A percentile compares a stretch with the other conserved stretches of the same genome.
Conservation (phyloP, 2,329 filamentous ascomycete species). For the Tolypocladium tundrense region DNA sequence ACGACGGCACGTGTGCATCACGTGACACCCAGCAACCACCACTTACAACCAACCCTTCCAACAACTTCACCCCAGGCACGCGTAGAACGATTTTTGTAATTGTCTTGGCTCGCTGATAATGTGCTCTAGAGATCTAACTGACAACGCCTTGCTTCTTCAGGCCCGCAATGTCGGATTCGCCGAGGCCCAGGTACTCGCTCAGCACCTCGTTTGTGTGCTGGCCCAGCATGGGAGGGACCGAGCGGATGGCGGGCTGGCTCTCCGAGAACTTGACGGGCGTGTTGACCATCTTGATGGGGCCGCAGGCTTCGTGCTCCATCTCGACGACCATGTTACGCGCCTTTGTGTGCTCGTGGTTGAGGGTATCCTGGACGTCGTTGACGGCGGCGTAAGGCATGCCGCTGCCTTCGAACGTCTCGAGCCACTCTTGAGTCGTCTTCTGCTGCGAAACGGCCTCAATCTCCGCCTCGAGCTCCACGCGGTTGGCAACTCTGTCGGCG, state of each 20-base stretch:
- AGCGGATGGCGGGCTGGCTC: constrained; percentile 64
- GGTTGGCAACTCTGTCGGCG: constrained; percentile 54
- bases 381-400: constrained; percentile 90
- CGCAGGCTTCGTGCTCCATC: constrained; percentile 73
- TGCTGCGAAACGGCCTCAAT: constrained; percentile 68
- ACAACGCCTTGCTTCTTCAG: constrained; percentile 61
- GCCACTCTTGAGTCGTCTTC: constrained; percentile 81
- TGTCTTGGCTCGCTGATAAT: neutral
- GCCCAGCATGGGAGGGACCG: constrained; percentile 72
- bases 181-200: constrained; percentile 49
- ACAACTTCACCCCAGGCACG: neutral
- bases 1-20: neutral
- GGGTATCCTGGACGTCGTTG: constrained; percentile 78
- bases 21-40: neutral
- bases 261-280: constrained; percentile 92
- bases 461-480: constrained; percentile 63
- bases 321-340: constrained; percentile 86
- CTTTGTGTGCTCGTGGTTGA: constrained; percentile 75
- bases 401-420: constrained; percentile 75
- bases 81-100: neutral
- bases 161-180: constrained; percentile 44
- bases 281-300: constrained; percentile 81
- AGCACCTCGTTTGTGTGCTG: constrained; percentile 79
- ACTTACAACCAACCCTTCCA: no score
- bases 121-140: constrained; percentile 21